A percentile compares a stretch with the other conserved stretches of the same genome.
phyloP scores from a whole-genome alignment of 2,329 filamentous ascomycete genomes.

The Trichoderma sp. region DNA sequence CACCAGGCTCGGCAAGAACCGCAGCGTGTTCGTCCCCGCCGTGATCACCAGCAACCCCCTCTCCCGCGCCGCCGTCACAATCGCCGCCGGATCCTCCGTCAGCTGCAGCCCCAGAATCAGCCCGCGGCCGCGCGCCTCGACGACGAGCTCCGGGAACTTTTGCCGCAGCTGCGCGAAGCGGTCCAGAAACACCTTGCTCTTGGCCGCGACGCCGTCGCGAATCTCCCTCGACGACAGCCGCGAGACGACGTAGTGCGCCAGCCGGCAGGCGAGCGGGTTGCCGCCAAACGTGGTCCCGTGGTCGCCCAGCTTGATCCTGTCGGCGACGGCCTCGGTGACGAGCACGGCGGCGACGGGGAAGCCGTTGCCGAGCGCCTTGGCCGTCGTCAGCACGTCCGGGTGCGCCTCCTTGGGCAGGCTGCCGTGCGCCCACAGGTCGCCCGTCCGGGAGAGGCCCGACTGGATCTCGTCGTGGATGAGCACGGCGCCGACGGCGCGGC shows the following conservation, averaged over 20 bases:
- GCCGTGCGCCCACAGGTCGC: conserved; percentile 85
- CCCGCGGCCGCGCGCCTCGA: conserved; percentile 79
- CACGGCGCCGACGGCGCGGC: conserved; percentile 83
- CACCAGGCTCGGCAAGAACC: conserved; percentile 86
- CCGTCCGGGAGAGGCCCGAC: conserved; percentile 86
- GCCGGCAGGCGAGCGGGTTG: conserved; percentile 80
- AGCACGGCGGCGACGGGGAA: conserved; percentile 83
- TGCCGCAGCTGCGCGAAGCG: conserved; percentile 52
- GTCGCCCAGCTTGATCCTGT: conserved; percentile 63
- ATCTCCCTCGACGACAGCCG: conserved; percentile 72
- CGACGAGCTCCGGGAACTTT: conserved; percentile 68
- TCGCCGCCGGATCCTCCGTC: conserved; percentile 67
- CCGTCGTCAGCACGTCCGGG: conserved; percentile 89
- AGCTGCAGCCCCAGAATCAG: conserved; percentile 88
- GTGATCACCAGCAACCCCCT: conserved; percentile 88
- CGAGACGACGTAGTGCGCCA: conserved; percentile 83
- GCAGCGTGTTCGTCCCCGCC: conserved; percentile 85
- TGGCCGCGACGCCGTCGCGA: conserved; percentile 68
- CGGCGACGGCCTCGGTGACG: conserved; percentile 45
- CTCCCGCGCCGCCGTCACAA: conserved; percentile 85
- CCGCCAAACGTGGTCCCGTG: conserved; percentile 95
- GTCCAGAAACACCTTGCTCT: conserved; percentile 55
- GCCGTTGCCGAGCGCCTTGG: conserved; percentile 95
- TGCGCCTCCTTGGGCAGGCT: conserved; percentile 76
- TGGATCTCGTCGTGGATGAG: conserved; percentile 97